Percentiles rank a stretch among this genome's conserved stretches.
phyloP scores from a whole-genome alignment of 371 early-diverging fungal genomes.

The Apophysomyces trapeziformis region DNA sequence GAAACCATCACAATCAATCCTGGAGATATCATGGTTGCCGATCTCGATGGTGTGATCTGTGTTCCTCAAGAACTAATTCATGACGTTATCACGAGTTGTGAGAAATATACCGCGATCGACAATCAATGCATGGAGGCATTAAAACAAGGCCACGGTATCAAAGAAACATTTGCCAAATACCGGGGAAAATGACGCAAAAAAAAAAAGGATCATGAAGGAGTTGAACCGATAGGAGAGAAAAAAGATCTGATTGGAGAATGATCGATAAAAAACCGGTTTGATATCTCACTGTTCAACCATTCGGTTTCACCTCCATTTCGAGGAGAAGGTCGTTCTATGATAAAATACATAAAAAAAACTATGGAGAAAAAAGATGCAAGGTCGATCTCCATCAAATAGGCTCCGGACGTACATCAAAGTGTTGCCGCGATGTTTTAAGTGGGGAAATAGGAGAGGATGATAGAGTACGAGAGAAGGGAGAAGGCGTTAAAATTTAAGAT shows the following conservation, averaged over 20 bases:
- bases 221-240: neutral
- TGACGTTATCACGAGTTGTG: slow-evolving; percentile 60
- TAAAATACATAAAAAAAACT: neutral
- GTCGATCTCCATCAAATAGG: slow-evolving; percentile 6
- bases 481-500: neutral
- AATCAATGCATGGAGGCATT: slow-evolving; percentile 74
- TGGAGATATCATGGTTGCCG: slow-evolving; percentile 81
- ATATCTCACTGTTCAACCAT: neutral
- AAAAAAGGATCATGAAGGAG: neutral
- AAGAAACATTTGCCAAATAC: slow-evolving; percentile 72
- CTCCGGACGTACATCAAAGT: neutral
- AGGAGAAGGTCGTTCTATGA: neutral
- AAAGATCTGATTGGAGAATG: neutral
- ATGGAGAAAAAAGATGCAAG: neutral
- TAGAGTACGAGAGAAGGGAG: neutral
- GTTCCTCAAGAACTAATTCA: slow-evolving; percentile 61
- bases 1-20: slow-evolving; percentile 58
- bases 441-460: neutral
- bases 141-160: slow-evolving; percentile 59
- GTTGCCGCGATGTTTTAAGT: neutral
- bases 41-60: slow-evolving; percentile 79
- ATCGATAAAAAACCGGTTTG: neutral
- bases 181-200: slow-evolving; percentile 37
- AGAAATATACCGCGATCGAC: slow-evolving; percentile 63
- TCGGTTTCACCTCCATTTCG: neutral